These are phyloP conservation scores for Aurinia saxatilis DNA, from an alignment of 345 rosid species.

Conservation along the genomic window DNA sequence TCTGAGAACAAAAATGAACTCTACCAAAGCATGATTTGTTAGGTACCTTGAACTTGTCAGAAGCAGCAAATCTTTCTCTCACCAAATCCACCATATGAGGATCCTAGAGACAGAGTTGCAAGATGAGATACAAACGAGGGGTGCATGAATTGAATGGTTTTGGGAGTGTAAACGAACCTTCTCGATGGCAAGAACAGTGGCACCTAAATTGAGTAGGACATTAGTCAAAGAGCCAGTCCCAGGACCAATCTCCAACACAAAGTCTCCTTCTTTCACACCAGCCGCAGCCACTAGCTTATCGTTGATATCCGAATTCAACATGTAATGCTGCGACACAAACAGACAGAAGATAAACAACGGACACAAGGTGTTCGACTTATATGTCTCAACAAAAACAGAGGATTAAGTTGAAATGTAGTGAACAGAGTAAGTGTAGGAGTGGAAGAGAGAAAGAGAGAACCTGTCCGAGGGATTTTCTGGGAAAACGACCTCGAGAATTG, in stretches of 20 bases:
- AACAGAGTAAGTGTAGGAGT: neutral
- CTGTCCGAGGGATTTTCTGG: slow-evolving; percentile 95
- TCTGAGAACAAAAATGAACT: neutral
- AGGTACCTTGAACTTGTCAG: slow-evolving; percentile 49
- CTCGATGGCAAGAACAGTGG: slow-evolving; percentile 72
- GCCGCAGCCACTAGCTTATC: slow-evolving; percentile 55
- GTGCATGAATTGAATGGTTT: too few relatives aligned
- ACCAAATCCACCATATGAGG: slow-evolving; percentile 77
- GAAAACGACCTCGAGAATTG: slow-evolving; percentile 73
- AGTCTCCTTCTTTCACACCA: slow-evolving; percentile 58
- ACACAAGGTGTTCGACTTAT: slow-evolving; percentile 23
- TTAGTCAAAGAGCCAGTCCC: slow-evolving; percentile 93
- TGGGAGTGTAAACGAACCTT: slow-evolving; percentile 36
- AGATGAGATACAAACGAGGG: neutral
- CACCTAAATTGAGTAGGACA: slow-evolving; percentile 57
- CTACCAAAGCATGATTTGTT: too few relatives aligned
- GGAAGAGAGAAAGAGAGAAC: slow-evolving; percentile 27
- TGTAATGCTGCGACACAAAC: slow-evolving; percentile 62
- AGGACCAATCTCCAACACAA: slow-evolving; percentile 89
- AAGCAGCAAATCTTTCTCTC: slow-evolving; percentile 54
- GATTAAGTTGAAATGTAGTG: neutral
- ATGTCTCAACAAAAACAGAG: neutral
- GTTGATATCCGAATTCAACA: slow-evolving; percentile 79
- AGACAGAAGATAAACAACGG: neutral
- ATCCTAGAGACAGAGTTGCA: slow-evolving; percentile 40